Evolutionary conservation across 495 filamentous ascomycete genomes (phyloP), one percentile per base, ranked within the genome.

Genomic region (Emericellopsis terricola): DNA sequence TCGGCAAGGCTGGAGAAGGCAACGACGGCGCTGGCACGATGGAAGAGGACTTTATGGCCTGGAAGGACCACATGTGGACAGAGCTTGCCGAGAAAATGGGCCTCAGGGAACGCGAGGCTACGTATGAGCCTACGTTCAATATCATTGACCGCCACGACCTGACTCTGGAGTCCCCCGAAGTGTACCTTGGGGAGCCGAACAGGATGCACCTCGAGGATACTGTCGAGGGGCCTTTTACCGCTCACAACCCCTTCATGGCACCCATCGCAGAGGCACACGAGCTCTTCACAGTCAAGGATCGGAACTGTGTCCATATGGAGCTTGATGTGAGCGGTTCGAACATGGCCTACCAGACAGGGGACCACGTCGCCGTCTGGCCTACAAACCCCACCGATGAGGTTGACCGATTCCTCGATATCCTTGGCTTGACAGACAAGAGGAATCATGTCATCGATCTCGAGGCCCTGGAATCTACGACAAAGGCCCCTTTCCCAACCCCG

Each of bases 21-120:
- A 91, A 99, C 46, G 89, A 99, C 52, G 89, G 89, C 40, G 87
- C 89, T 33, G 89, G 89, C 38, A 99, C 89, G 34, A 99, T 99
- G 89, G 89, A 99, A 58, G 89, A 99, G 61, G 89, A 99, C 48
- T 99, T 94, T 55, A 61, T 99, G 49, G 81, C 89, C 40, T 99
- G 89, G 89, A 99, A 99, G 56, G 89, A 99, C 47, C 85, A 85
- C 32, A 99, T 99, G 91, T 99, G 89, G 89, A 57, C 63, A 39
- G 84, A 78, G 36, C 60, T 96, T 27, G 61, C 75, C 6, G 71
- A 81, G 33, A 68, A 77, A 41, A 78, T 99, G 78, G 68, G 70
- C 34, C 64, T 99, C 29, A 78, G 94, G 55, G 89, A 99, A 55
- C 84, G 89, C 31, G 89, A 99, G 54, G 79, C 89, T 32, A 73